Conservation (phyloP, 805 yeast genomes). For the Hanseniaspora singularis region DNA sequence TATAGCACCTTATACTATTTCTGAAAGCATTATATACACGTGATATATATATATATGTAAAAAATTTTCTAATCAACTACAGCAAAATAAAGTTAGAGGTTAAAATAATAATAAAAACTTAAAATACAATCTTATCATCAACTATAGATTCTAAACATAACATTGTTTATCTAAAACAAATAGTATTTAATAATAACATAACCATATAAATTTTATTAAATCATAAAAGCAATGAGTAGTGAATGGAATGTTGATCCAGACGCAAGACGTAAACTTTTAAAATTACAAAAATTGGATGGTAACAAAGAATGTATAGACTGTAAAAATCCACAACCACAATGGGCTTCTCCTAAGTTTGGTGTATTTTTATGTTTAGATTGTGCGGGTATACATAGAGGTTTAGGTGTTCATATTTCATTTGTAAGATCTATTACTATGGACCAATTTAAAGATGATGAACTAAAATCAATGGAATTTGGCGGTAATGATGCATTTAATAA, state of each 20-base stretch:
- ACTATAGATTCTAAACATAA: too few relatives aligned
- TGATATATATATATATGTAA: too few relatives aligned
- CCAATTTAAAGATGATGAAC: slow-evolving; percentile 89
- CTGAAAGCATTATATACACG: too few relatives aligned
- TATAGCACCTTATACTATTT: too few relatives aligned
- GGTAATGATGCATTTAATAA: slow-evolving; percentile 69
- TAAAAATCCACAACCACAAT: slow-evolving; percentile 90
- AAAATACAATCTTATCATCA: too few relatives aligned
- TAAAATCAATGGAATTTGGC: slow-evolving; percentile 82
- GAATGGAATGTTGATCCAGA: slow-evolving; percentile 92
- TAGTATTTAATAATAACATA: too few relatives aligned
- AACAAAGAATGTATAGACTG: slow-evolving; percentile 92
- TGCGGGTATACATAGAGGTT: slow-evolving; percentile 91
- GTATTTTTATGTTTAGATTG: slow-evolving; percentile 94
- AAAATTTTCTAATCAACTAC: too few relatives aligned
- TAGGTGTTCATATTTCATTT: slow-evolving; percentile 94
- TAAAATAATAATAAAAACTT: too few relatives aligned
- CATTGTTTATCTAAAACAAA: too few relatives aligned
- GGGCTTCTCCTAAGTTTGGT: slow-evolving; percentile 99
- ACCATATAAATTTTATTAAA: too few relatives aligned
- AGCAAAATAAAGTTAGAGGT: too few relatives aligned
- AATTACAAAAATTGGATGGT: slow-evolving; percentile 67
- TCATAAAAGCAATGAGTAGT: slow-evolving; percentile 27
- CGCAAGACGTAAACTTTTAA: slow-evolving; percentile 64
- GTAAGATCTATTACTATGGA: slow-evolving; percentile 97